These are phyloP conservation scores for Saccharomyces kudriavzevii DNA, from an alignment of 805 yeast species.

Conservation along the genomic window DNA sequence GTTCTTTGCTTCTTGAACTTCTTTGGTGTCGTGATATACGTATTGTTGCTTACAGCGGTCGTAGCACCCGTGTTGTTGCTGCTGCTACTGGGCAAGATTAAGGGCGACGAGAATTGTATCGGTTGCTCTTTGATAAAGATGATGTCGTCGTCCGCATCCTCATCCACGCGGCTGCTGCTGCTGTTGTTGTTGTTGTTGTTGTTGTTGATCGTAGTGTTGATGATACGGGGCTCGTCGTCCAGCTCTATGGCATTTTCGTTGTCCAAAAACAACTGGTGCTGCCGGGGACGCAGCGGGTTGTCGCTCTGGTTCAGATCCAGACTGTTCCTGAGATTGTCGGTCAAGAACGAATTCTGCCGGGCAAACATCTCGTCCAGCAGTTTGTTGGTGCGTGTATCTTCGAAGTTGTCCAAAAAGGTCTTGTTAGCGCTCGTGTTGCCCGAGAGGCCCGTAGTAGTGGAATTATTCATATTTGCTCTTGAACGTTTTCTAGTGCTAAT, in stretches of 20 bases:
- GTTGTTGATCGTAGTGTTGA: background rate
- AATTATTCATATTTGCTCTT: background rate
- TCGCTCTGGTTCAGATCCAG: constrained; percentile 7
- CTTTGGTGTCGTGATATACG: constrained; percentile 8
- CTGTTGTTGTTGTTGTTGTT: constrained; percentile 3
- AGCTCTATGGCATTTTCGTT: constrained; percentile 7
- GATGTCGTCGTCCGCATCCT: constrained; percentile 23
- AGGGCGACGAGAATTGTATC: constrained; percentile 8
- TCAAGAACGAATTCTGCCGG: constrained; percentile 18
- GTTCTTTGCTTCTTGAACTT: constrained; percentile 41
- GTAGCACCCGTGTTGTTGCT: constrained; percentile 3
- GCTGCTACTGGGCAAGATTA: constrained; percentile 4
- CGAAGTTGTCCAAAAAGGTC: background rate
- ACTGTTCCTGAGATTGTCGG: constrained; percentile 16
- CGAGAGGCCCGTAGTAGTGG: background rate
- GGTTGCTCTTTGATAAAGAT: constrained; percentile 27
- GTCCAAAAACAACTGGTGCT: constrained; percentile 6
- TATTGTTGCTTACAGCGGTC: background rate
- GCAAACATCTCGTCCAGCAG: constrained; percentile 21
- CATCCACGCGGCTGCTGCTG: constrained; percentile 4
- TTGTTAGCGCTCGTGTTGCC: background rate
- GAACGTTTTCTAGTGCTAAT: background rate
- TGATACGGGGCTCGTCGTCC: background rate
- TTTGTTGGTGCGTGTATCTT: constrained; percentile 6
- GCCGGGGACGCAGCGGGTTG: constrained; percentile 1